These are phyloP conservation scores for Cucurbita argyrosperma DNA, from an alignment of 306 rosid genomes.

Conservation along the genomic window DNA sequence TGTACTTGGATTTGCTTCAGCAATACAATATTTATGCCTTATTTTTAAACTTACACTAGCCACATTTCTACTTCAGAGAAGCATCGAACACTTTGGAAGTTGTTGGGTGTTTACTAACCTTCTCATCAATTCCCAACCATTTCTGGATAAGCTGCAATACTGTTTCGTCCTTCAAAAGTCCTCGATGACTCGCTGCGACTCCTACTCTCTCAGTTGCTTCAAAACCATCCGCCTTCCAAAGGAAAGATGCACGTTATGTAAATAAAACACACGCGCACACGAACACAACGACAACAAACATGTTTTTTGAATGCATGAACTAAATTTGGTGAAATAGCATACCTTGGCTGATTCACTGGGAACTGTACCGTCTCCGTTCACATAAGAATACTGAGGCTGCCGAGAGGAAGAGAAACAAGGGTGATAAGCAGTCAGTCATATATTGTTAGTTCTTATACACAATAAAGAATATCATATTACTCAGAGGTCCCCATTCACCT, in stretches of 20 bases:
- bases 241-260: not conserved
- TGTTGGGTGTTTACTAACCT: constrained; percentile 23
- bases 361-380: constrained; percentile 89
- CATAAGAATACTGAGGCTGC: constrained; percentile 73
- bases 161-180: constrained; percentile 28
- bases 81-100: constrained; percentile 53
- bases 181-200: constrained; percentile 53
- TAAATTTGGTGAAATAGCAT: constrained; percentile 11
- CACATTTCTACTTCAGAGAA: constrained; percentile 14
- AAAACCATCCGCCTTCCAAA: constrained; percentile 69
- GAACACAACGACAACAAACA: not conserved
- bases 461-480: too few relatives aligned
- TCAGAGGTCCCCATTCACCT: too few relatives aligned
- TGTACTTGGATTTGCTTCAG: not conserved
- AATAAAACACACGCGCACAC: not conserved
- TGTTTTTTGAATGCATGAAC: not conserved
- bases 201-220: constrained; percentile 58
- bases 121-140: constrained; percentile 59
- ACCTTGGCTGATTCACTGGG: constrained; percentile 88
- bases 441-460: not conserved
- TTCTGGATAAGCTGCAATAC: constrained; percentile 40
- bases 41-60: not conserved
- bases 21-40: not conserved
- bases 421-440: not conserved
- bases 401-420: not conserved